These are phyloP conservation scores for Capronia epimyces DNA, from an alignment of 2,329 filamentous ascomycete species.

Conservation along the genomic window DNA sequence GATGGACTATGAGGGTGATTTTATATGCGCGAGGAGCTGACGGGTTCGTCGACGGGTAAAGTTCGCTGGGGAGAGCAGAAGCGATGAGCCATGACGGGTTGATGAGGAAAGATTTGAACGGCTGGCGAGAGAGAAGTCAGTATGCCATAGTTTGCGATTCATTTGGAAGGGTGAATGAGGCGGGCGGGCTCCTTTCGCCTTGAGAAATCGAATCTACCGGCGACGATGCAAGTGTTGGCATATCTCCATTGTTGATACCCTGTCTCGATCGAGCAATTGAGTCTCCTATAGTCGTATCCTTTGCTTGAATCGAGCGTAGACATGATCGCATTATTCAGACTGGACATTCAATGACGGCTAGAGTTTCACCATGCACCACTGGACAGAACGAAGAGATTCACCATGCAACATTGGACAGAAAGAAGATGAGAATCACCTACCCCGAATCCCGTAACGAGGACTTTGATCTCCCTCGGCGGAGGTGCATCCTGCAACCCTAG, in stretches of 20 bases:
- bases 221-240: no score
- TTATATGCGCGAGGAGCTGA: constrained; percentile 27
- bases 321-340: no score
- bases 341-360: no score
- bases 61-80: constrained; percentile 58
- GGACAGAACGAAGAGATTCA: not conserved
- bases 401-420: not conserved
- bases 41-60: constrained; percentile 47
- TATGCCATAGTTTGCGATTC: not conserved
- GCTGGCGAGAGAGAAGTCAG: constrained; percentile 44
- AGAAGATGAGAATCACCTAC: constrained; percentile 27
- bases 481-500: constrained; percentile 3
- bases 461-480: constrained; percentile 40
- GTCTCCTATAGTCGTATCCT: no score
- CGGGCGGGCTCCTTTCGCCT: no score
- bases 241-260: no score
- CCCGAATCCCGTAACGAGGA: constrained; percentile 46
- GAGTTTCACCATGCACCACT: no score
- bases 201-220: no score
- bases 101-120: constrained; percentile 66
- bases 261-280: no score
- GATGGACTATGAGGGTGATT: constrained; percentile 61
- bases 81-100: constrained; percentile 83
- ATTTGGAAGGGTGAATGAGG: no score
- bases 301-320: no score